Percentiles rank a stretch among this genome's conserved stretches.
These are phyloP conservation scores for Thinopyrum elongatum DNA, from an alignment of 176 grass and related monocot genomes.

Conservation along the genomic window DNA sequence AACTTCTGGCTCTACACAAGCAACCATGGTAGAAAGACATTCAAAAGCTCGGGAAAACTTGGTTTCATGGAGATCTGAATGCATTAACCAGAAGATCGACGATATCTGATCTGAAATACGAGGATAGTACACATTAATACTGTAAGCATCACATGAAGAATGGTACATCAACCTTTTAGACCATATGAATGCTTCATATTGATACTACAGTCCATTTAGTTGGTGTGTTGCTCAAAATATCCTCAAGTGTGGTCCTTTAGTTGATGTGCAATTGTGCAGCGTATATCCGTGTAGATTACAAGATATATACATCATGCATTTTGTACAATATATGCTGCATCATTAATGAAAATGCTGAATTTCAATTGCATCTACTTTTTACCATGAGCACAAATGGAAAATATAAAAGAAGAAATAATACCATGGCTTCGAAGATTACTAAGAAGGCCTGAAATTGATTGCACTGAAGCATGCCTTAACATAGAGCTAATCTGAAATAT, in stretches of 20 bases:
- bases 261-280: not conserved
- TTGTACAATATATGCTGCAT: slow-evolving; percentile 13
- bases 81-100: slow-evolving; percentile 92
- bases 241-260: not conserved
- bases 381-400: not conserved
- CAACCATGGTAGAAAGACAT: slow-evolving; percentile 80
- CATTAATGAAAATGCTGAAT: not conserved
- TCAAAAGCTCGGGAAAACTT: slow-evolving; percentile 64
- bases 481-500: slow-evolving; percentile 83
- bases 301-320: not conserved
- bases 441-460: slow-evolving; percentile 66
- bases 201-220: slow-evolving; percentile 21
- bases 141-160: not conserved
- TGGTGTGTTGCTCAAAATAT: not conserved
- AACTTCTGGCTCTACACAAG: slow-evolving; percentile 62
- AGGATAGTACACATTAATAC: slow-evolving; percentile 5
- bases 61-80: slow-evolving; percentile 76
- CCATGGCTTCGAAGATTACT: slow-evolving; percentile 84
- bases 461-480: slow-evolving; percentile 65
- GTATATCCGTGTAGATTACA: not conserved
- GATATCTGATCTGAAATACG: slow-evolving; percentile 80
- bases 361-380: not conserved
- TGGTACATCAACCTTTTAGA: not conserved
- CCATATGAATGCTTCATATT: slow-evolving; percentile 2
- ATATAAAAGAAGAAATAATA: slow-evolving; percentile 28